A percentile compares a stretch with the other conserved stretches of the same genome.
phyloP scores from a whole-genome alignment of 1,139 yeast species.

The Geotrichum klebahnii region DNA sequence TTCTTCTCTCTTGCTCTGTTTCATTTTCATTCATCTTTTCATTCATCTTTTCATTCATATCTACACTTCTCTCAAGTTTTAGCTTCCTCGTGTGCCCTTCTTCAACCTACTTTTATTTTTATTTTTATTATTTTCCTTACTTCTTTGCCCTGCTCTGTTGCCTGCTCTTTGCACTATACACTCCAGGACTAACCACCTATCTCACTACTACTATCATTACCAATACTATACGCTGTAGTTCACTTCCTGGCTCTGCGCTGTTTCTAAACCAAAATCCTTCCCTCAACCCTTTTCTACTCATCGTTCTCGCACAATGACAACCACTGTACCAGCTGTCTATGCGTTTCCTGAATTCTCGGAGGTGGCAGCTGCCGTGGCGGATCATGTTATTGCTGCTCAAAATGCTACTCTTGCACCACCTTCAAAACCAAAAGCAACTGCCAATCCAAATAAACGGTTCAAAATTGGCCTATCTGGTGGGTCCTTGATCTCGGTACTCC shows the following conservation, averaged over 20 bases:
- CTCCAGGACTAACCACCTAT: no score
- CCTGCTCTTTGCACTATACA: neutral
- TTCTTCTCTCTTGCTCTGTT: no score
- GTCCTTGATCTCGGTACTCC: conserved; percentile 75
- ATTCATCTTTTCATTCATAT: no score
- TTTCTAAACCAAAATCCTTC: no score
- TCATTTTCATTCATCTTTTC: no score
- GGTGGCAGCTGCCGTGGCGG: conserved; percentile 94
- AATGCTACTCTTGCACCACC: conserved; percentile 53
- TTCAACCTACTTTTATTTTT: neutral
- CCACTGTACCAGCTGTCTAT: conserved; percentile 86
- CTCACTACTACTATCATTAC: no score
- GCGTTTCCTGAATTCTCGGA: conserved; percentile 85
- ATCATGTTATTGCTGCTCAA: conserved; percentile 83
- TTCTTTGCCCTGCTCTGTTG: neutral
- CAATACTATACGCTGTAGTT: neutral
- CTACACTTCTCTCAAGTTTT: no score
- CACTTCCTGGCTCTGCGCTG: neutral
- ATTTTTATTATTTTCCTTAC: neutral
- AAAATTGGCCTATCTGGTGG: conserved; percentile 93
- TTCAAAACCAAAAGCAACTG: conserved; percentile 21
- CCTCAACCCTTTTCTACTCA: no score
- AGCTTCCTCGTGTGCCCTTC: no score
- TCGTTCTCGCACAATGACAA: no score
- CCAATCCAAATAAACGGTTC: conserved; percentile 50